Base-by-base conservation (phyloP, 371 early-diverging fungal genomes). In the Mortierella sp. region DNA sequence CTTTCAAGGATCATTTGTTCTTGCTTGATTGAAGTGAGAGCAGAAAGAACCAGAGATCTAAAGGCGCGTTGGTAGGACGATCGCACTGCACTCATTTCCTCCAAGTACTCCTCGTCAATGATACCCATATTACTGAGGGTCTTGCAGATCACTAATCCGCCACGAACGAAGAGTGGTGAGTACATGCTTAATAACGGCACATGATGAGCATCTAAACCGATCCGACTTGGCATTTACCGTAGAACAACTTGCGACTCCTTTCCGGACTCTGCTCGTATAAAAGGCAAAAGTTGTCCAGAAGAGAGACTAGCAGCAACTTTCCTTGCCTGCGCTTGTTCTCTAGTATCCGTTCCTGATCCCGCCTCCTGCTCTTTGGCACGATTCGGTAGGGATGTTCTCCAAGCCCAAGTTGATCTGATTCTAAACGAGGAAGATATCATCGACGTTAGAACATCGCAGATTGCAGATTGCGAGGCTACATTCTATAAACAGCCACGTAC, bases 51-150 rank as follows among this genome's bases (percentile, higher is more conserved):
- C 9, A 95, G 83, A 19, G 91, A 87, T 45, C 90, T 82, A 61
- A 96, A 96, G 1, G 95, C 93, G 13, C 84, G 86, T 57, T 93
- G 93, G 65, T 93, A 95, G 0, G 91, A 84, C 12, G 90, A 88
- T 0, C 95, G 88, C 4, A 94, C 90, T 6, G 87, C 80, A 19
- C 91, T 84, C 85, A 95, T 86, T 71, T 94, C 91, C 38, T 93
- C 93, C 51, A 95, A 78, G 61, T 93, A 95, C 64, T 96, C 95
- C 34, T 91, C 88, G 56, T 91, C 90, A 48, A 95, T 90, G 53
- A 95, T 90, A 23, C 94, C 92, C 83, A 90, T 83, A 30, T 85
- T 83, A 31, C 82, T 82, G 21, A 89, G 72, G 0, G 86, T 87
- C 66, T 86, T 86, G 74, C 88, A 87, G 43, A 78, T 78, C 23